Evolutionary conservation across 352 stramenopile species (phyloP).

Genomic region (Globisporangium middletonii): DNA sequence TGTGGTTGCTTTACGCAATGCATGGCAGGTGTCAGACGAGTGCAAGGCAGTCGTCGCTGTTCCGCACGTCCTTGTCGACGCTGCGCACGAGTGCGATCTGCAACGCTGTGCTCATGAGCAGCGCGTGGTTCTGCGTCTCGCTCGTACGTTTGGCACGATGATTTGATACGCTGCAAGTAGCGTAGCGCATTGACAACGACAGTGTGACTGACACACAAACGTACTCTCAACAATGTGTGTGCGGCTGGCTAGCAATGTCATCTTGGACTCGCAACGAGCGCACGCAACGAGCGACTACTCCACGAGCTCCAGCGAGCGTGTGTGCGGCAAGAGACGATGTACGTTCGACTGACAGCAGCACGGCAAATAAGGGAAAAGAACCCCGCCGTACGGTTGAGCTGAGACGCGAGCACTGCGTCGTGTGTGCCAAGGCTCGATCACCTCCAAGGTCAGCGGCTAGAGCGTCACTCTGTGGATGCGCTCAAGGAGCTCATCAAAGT

Average conservation of each 20-base stretch:
- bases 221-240: too few species aligned
- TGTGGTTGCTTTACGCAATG: not conserved
- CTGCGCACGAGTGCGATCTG: slow-evolving; percentile 26
- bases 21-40: slow-evolving; percentile 1
- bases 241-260: slow-evolving; percentile 16
- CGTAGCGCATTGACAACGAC: too few species aligned
- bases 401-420: not conserved
- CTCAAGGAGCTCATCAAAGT: slow-evolving; percentile 57
- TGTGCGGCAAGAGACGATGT: slow-evolving; percentile 18
- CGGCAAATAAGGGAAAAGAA: not conserved
- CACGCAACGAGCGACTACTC: slow-evolving; percentile 12
- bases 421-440: slow-evolving; percentile 28
- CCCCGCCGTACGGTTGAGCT: not conserved
- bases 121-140: slow-evolving; percentile 47
- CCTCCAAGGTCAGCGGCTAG: slow-evolving; percentile 32
- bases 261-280: slow-evolving; percentile 15
- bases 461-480: slow-evolving; percentile 21
- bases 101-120: slow-evolving; percentile 35
- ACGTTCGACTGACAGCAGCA: not conserved
- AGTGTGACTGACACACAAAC: too few species aligned
- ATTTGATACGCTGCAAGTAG: too few species aligned
- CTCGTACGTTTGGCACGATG: slow-evolving; percentile 23
- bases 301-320: slow-evolving; percentile 7
- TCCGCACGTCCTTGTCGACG: slow-evolving; percentile 17
- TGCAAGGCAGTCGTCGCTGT: slow-evolving; percentile 10